phyloP scores from a whole-genome alignment of 805 yeast genomes.

The Hanseniaspora thailandica region DNA sequence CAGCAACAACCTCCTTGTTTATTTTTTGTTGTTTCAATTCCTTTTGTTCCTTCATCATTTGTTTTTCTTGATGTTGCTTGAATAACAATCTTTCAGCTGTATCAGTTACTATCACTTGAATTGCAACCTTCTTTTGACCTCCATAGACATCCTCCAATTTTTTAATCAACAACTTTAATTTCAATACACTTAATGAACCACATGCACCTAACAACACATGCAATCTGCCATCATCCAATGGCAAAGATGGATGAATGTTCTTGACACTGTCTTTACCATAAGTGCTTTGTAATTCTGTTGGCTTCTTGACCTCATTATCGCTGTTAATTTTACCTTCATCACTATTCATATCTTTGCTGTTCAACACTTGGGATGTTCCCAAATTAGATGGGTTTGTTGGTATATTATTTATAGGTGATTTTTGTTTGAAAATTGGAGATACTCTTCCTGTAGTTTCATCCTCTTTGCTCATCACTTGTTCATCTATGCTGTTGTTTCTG shows the following conservation, averaged over 20 bases:
- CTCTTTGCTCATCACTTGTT: neutral
- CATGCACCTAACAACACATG: slow-evolving; percentile 81
- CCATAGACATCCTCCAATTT: slow-evolving; percentile 64
- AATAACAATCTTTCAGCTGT: slow-evolving; percentile 67
- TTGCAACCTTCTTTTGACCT: slow-evolving; percentile 60
- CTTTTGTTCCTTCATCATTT: slow-evolving; percentile 18
- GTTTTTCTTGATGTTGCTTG: slow-evolving; percentile 16
- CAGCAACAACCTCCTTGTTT: neutral
- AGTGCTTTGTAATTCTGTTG: slow-evolving; percentile 17
- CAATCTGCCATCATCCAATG: slow-evolving; percentile 75
- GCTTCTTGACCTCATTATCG: slow-evolving; percentile 21
- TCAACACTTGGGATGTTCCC: neutral
- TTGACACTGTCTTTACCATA: slow-evolving; percentile 31
- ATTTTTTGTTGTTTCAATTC: slow-evolving; percentile 9
- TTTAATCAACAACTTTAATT: slow-evolving; percentile 65
- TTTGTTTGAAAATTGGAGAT: neutral
- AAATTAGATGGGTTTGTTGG: slow-evolving; percentile 10
- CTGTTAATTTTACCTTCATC: neutral
- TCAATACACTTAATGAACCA: slow-evolving; percentile 75
- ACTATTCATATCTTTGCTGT: neutral
- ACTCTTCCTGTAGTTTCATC: neutral
- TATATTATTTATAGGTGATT: neutral
- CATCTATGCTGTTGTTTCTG: neutral
- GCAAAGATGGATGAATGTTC: slow-evolving; percentile 51
- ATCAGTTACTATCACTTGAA: slow-evolving; percentile 75